phyloP scores from a whole-genome alignment of 306 rosid species.

The Acmispon strigosus region DNA sequence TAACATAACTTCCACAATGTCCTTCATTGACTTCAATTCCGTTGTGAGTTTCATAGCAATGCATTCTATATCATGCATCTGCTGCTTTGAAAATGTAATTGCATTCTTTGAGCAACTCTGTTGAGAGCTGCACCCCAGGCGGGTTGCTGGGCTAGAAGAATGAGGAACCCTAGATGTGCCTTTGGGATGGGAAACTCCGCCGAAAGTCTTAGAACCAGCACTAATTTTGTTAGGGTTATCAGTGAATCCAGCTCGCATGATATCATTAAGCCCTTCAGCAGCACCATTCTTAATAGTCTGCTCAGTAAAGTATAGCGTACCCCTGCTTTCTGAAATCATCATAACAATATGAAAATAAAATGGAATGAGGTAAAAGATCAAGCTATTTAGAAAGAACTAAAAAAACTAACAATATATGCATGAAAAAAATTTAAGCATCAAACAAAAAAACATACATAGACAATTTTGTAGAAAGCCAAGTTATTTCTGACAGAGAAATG shows the following conservation, averaged over 20 bases:
- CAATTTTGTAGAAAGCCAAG: neutral
- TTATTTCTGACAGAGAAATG: neutral
- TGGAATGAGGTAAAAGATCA: neutral
- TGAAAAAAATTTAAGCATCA: too few relatives aligned
- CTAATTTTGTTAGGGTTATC: conserved; percentile 22
- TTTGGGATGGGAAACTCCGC: conserved; percentile 29
- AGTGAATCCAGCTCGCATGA: conserved; percentile 26
- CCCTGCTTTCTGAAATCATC: conserved; percentile 46
- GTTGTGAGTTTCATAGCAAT: conserved; percentile 63
- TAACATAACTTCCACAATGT: conserved; percentile 60
- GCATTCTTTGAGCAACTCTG: conserved; percentile 70
- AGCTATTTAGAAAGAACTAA: neutral
- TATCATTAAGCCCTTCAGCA: conserved; percentile 39
- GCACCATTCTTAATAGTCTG: conserved; percentile 25
- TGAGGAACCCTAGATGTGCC: conserved; percentile 36
- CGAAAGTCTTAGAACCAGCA: conserved; percentile 31
- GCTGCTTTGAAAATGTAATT: conserved; percentile 78
- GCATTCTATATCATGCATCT: conserved; percentile 70
- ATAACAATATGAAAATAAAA: conserved; percentile 22
- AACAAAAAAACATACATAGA: neutral
- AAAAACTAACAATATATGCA: neutral
- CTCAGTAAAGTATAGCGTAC: conserved; percentile 31
- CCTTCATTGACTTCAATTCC: conserved; percentile 78
- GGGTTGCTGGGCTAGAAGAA: conserved; percentile 35
- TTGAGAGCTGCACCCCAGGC: conserved; percentile 42